Evolutionary conservation across 2,329 filamentous ascomycete genomes (phyloP).

Genomic region (Arachnomyces sp.): DNA sequence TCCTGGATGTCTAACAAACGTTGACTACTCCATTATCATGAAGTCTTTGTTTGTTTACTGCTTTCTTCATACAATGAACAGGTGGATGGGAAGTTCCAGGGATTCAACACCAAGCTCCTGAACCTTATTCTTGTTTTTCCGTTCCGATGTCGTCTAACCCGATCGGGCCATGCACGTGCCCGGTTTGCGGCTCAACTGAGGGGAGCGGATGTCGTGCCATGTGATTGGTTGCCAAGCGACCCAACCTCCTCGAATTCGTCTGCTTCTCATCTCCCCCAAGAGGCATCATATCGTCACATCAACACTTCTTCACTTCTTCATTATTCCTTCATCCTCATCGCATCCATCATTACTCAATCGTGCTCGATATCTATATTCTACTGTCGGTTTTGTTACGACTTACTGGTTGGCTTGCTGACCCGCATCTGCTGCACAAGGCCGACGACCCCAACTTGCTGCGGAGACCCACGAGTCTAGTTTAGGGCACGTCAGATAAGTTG

Average conservation of each 20-base stretch:
- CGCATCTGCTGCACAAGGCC: no score
- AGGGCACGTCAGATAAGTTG: no score
- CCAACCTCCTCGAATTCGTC: slow-evolving; percentile 18
- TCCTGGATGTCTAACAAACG: no score
- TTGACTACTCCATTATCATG: no score
- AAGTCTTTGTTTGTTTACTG: no score
- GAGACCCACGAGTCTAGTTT: no score
- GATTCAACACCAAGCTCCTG: slow-evolving; percentile 6
- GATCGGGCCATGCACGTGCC: no score
- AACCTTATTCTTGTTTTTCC: slow-evolving; percentile 7
- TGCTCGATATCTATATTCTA: not conserved
- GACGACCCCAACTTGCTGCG: slow-evolving; percentile 5
- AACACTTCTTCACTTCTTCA: slow-evolving; percentile 4
- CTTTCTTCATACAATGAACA: no score
- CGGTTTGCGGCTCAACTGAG: no score
- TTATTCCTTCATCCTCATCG: slow-evolving; percentile 13
- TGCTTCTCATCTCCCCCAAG: slow-evolving; percentile 15
- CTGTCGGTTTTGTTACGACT: no score
- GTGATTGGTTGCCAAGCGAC: slow-evolving; percentile 11
- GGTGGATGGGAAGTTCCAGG: not conserved
- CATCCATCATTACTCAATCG: slow-evolving; percentile 8
- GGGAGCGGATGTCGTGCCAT: not conserved
- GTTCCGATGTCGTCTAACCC: not conserved
- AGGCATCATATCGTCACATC: not conserved
- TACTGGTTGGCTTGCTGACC: no score